Evolutionary conservation across 1,284 basidiomycete species (phyloP).

Genomic region (Lentinus polychrous): DNA sequence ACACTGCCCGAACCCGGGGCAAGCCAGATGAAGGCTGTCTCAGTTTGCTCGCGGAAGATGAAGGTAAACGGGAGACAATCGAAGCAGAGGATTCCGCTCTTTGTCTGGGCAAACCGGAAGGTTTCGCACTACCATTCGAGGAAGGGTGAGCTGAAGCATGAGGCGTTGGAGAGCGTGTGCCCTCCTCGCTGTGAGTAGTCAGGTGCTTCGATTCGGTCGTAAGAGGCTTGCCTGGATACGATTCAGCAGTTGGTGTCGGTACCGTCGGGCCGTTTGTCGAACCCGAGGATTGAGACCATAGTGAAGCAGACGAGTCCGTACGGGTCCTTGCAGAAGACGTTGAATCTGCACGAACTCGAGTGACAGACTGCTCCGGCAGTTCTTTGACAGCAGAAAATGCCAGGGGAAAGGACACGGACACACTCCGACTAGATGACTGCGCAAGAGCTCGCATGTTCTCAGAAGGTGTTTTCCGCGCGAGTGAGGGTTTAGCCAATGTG

Average conservation of each 20-base stretch:
- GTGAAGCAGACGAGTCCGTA: neutral
- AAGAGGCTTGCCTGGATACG: too few species aligned
- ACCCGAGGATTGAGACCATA: neutral
- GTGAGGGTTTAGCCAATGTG: constrained; percentile 6
- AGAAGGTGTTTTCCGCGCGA: constrained; percentile 2
- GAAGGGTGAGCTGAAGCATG: too few species aligned
- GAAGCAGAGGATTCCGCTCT: constrained; percentile 7
- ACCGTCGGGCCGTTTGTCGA: neutral
- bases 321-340: neutral
- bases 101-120: neutral
- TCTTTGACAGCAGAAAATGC: too few species aligned
- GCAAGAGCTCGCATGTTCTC: neutral
- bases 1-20: neutral
- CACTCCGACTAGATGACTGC: too few species aligned
- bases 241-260: too few species aligned
- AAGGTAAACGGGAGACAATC: neutral
- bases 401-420: too few species aligned
- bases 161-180: neutral
- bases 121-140: neutral
- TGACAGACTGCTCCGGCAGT: too few species aligned
- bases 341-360: too few species aligned
- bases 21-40: too few species aligned
- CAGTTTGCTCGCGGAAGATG: too few species aligned
- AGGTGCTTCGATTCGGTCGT: neutral
- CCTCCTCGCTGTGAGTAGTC: constrained; percentile 4